A percentile compares a stretch with the other conserved stretches of the same genome.
Evolutionary conservation across 169 alveolate genomes (phyloP).

Genomic region (Cryptosporidium andersoni): DNA sequence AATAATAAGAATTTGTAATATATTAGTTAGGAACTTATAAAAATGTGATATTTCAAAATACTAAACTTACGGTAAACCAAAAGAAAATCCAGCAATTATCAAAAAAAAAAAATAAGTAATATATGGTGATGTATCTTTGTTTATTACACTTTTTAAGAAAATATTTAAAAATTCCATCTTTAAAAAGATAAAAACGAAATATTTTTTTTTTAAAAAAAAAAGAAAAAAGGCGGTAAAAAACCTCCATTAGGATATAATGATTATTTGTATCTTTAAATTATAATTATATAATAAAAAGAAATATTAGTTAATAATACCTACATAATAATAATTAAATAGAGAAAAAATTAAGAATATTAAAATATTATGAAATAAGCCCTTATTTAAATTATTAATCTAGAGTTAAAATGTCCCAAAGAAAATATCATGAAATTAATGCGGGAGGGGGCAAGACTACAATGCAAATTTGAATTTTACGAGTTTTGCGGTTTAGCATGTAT

Average conservation of each 20-base stretch:
- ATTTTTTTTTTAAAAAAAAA: background rate
- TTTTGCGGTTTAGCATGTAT: slow-evolving; percentile 72
- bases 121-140: background rate
- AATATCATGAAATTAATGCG: slow-evolving; percentile 35
- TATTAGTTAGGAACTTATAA: background rate
- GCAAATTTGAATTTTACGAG: slow-evolving; percentile 70
- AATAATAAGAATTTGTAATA: background rate
- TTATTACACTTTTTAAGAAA: background rate
- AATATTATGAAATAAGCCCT: background rate
- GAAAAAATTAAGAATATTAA: background rate
- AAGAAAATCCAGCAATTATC: slow-evolving; percentile 4
- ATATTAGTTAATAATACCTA: background rate
- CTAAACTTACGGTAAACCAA: slow-evolving; percentile 48
- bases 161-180: background rate
- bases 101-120: background rate
- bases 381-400: slow-evolving; percentile 26
- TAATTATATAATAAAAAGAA: background rate
- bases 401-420: background rate
- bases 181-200: background rate
- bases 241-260: no score
- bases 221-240: background rate
- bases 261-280: background rate
- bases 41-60: background rate
- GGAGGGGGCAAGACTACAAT: slow-evolving; percentile 69
- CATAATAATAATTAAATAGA: background rate